Conservation (phyloP, 1,139 yeast genomes). For the Kazachstania sp. region DNA sequence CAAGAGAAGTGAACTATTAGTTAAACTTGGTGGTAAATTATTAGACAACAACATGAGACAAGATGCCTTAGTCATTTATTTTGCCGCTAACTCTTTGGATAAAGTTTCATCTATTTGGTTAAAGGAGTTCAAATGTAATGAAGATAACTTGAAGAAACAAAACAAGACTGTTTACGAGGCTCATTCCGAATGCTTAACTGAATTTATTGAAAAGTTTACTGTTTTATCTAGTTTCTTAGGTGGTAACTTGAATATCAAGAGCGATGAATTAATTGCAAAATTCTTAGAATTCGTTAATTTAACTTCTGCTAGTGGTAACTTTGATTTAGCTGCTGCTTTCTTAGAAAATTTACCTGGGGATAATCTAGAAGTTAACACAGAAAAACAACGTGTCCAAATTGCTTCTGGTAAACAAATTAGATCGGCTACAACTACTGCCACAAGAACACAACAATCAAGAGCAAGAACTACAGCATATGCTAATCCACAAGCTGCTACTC, state of each 20-base stretch:
- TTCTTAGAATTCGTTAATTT: constrained; percentile 64
- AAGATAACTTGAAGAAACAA: constrained; percentile 40
- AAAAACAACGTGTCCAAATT: constrained; percentile 68
- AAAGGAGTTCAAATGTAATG: constrained; percentile 56
- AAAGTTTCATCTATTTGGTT: constrained; percentile 80
- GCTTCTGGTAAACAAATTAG: constrained; percentile 38
- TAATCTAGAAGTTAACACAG: constrained; percentile 50
- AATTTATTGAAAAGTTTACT: constrained; percentile 75
- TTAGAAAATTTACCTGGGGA: constrained; percentile 63
- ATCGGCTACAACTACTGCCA: constrained; percentile 8
- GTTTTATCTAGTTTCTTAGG: constrained; percentile 59
- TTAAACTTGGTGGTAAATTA: constrained; percentile 68
- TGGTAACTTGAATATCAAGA: constrained; percentile 31
- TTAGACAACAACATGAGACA: constrained; percentile 47
- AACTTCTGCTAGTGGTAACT: constrained; percentile 75
- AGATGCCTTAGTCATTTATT: constrained; percentile 68
- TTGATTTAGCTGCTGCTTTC: constrained; percentile 69
- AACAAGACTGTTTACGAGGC: constrained; percentile 57
- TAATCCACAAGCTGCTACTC: not conserved
- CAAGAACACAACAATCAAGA: constrained; percentile 6
- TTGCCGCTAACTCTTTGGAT: constrained; percentile 75
- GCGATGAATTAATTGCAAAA: constrained; percentile 32
- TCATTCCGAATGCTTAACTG: constrained; percentile 71
- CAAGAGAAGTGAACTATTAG: constrained; percentile 46
- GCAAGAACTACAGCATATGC: constrained; percentile 6